Conservation (phyloP, 768 basidiomycete species). For the Mycena olivaceomarginata region DNA sequence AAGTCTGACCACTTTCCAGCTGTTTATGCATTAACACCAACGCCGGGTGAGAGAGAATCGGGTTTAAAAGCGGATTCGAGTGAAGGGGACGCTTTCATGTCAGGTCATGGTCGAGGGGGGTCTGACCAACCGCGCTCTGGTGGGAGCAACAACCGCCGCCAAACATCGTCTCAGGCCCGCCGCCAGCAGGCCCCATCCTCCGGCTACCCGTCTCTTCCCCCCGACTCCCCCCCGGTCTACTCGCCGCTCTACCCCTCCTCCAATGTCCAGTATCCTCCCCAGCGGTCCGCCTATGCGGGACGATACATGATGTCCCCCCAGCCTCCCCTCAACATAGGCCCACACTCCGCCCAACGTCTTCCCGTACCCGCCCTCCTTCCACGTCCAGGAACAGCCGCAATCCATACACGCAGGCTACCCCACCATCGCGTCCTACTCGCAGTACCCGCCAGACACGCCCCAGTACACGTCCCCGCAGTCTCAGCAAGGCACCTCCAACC, state of each 20-base stretch:
- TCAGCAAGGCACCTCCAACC: slow-evolving; percentile 47
- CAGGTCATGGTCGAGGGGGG: slow-evolving; percentile 28
- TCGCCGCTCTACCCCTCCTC: slow-evolving; percentile 22
- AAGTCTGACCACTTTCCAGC: slow-evolving; percentile 28
- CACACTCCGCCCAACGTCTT: slow-evolving; percentile 59
- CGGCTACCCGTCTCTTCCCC: slow-evolving; percentile 19
- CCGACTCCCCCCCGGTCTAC: slow-evolving; percentile 21
- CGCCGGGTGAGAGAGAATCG: slow-evolving; percentile 10
- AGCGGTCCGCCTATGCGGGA: slow-evolving; percentile 58
- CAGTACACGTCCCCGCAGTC: slow-evolving; percentile 50
- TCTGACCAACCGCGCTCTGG: slow-evolving; percentile 24
- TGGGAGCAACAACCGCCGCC: slow-evolving; percentile 18
- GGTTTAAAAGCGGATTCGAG: slow-evolving; percentile 10
- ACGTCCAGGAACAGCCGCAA: slow-evolving; percentile 56
- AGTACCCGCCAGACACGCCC: slow-evolving; percentile 51
- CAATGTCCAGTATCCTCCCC: slow-evolving; percentile 50
- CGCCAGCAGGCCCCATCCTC: slow-evolving; percentile 20
- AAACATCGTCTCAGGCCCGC: background rate
- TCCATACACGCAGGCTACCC: slow-evolving; percentile 64
- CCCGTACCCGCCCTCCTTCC: slow-evolving; percentile 59
- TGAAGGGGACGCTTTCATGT: slow-evolving; percentile 28
- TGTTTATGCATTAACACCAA: slow-evolving; percentile 38
- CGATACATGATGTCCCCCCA: slow-evolving; percentile 70
- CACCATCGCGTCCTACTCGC: slow-evolving; percentile 56
- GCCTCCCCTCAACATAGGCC: slow-evolving; percentile 57